These are phyloP conservation scores for Colletotrichum sp. DNA, from an alignment of 2,329 filamentous ascomycete genomes.

Conservation along the genomic window DNA sequence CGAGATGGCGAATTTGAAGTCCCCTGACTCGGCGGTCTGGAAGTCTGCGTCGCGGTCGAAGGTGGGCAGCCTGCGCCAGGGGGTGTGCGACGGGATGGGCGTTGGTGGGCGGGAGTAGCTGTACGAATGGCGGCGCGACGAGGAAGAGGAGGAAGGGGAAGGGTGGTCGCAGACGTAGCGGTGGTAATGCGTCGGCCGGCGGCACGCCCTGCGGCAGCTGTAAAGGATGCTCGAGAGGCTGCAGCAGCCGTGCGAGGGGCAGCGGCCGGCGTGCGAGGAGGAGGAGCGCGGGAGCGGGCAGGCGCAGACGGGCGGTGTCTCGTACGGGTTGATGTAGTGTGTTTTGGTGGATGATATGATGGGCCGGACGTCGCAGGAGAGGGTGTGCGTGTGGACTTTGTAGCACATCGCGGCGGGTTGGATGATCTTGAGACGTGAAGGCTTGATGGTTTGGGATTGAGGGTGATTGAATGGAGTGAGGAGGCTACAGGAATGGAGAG, in stretches of 20 bases:
- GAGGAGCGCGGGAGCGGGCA: conserved; percentile 14
- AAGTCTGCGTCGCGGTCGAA: conserved; percentile 16
- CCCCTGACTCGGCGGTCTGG: not conserved
- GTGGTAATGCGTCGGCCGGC: not conserved
- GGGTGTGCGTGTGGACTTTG: conserved; percentile 28
- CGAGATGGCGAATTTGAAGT: not conserved
- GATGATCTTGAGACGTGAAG: not conserved
- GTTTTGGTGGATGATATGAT: conserved; percentile 27
- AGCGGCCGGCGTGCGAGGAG: conserved; percentile 16
- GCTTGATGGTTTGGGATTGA: too few species aligned
- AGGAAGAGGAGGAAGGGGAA: too few species aligned
- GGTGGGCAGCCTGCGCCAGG: not conserved
- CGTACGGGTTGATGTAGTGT: conserved; percentile 29
- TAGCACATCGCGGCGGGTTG: conserved; percentile 19
- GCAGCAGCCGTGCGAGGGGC: conserved; percentile 32
- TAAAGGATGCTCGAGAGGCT: conserved; percentile 16
- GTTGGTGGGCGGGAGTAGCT: not conserved
- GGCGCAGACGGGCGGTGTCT: conserved; percentile 21
- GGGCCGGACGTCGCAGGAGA: conserved; percentile 33
- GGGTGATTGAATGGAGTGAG: too few species aligned
- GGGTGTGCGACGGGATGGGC: accelerated
- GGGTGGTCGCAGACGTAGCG: not conserved
- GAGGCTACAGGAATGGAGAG: not conserved
- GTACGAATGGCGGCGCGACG: conserved; percentile 24
- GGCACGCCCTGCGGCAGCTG: conserved; percentile 21